These are phyloP conservation scores for Hansenula sp. DNA, from an alignment of 1,139 yeast genomes.

Conservation along the genomic window DNA sequence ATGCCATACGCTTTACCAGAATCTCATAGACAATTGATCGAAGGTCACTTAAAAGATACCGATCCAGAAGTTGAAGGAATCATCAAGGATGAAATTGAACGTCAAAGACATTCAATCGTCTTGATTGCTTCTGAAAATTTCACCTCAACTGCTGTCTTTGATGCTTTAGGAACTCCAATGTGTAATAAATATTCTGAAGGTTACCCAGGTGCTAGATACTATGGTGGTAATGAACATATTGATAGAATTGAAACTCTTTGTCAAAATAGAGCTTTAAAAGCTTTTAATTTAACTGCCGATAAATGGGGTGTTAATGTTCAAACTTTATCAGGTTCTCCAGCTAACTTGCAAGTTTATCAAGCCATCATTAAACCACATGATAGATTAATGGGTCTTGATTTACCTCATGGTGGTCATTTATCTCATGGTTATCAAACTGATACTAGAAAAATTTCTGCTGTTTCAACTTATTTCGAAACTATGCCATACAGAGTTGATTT, in stretches of 20 bases:
- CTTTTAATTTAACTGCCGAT: slow-evolving; percentile 74
- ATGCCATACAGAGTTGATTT: slow-evolving; percentile 96
- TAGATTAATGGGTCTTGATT: slow-evolving; percentile 93
- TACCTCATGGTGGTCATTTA: slow-evolving; percentile 98
- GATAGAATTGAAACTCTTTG: slow-evolving; percentile 90
- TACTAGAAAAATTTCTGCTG: slow-evolving; percentile 90
- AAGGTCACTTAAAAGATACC: slow-evolving; percentile 64
- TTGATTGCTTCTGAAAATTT: slow-evolving; percentile 96
- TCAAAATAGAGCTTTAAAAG: slow-evolving; percentile 88
- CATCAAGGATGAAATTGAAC: slow-evolving; percentile 80
- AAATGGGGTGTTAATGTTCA: slow-evolving; percentile 99
- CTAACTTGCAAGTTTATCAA: slow-evolving; percentile 93
- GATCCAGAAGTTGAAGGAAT: slow-evolving; percentile 84
- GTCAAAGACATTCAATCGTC: slow-evolving; percentile 93
- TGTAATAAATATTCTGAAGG: slow-evolving; percentile 87
- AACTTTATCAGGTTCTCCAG: slow-evolving; percentile 95
- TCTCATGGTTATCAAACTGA: slow-evolving; percentile 98
- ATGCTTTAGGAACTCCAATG: slow-evolving; percentile 96
- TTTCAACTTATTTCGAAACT: slow-evolving; percentile 94
- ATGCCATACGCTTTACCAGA: slow-evolving; percentile 60
- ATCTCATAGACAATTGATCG: slow-evolving; percentile 61
- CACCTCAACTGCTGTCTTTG: slow-evolving; percentile 94
- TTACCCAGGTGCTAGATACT: slow-evolving; percentile 84
- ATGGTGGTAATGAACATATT: slow-evolving; percentile 90
- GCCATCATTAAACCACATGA: slow-evolving; percentile 94